These are phyloP conservation scores for Tylopilus microsporus DNA, from an alignment of 1,284 basidiomycete species.

Conservation along the genomic window DNA sequence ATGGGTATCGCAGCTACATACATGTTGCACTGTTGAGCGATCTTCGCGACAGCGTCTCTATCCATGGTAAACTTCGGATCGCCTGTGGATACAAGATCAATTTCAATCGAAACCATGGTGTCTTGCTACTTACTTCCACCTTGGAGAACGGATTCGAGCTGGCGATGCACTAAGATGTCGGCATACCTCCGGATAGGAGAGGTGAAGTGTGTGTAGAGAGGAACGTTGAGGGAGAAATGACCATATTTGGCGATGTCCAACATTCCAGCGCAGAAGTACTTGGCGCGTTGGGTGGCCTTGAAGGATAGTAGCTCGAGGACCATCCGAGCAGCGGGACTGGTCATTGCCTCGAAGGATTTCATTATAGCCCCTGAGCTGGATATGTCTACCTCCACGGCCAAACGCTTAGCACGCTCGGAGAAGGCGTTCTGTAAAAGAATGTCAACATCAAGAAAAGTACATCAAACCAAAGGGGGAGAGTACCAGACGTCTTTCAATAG, in stretches of 20 bases:
- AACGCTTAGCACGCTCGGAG: constrained; percentile 70
- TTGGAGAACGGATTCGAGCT: constrained; percentile 86
- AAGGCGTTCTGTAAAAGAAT: constrained; percentile 61
- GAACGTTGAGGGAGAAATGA: constrained; percentile 88
- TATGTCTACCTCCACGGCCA: constrained; percentile 81
- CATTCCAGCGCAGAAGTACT: constrained; percentile 99
- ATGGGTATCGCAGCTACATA: constrained; percentile 35
- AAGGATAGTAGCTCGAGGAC: constrained; percentile 78
- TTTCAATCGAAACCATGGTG: not conserved
- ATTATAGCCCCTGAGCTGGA: constrained; percentile 80
- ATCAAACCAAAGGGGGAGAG: constrained; percentile 24
- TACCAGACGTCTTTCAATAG: constrained; percentile 84
- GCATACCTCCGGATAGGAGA: constrained; percentile 92
- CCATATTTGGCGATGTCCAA: constrained; percentile 97
- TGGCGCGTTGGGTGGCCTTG: constrained; percentile 88
- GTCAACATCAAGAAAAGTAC: constrained; percentile 7
- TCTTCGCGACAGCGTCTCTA: constrained; percentile 93
- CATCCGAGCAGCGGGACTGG: constrained; percentile 67
- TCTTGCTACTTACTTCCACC: constrained; percentile 51
- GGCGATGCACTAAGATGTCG: constrained; percentile 93
- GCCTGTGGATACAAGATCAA: constrained; percentile 28
- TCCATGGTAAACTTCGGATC: constrained; percentile 95
- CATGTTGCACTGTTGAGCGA: constrained; percentile 98
- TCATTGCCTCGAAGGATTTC: constrained; percentile 72
- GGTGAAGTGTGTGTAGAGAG: constrained; percentile 97